Base-by-base conservation (phyloP, 345 rosid species). In the Adansonia digitata region DNA sequence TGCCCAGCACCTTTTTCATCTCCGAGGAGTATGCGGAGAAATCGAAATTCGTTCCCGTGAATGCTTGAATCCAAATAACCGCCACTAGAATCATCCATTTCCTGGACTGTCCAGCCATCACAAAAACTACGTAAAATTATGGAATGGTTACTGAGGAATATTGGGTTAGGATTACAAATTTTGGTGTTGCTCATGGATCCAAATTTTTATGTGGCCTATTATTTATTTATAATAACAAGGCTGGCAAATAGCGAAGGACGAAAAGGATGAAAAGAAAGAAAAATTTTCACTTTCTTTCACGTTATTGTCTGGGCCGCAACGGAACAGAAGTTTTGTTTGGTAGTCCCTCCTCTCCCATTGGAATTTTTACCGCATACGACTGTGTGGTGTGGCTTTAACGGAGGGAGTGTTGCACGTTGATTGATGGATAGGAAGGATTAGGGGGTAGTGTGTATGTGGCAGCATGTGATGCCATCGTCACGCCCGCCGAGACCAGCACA, bases 41-140 rank as follows among this genome's bases (percentile, higher is more conserved):
- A 84, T 94, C 98, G 84, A 94, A 94, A 75, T 94, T 94, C 3
- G 98, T 94, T 4, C 98, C 98, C 0, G 98, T 94, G 68, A 94
- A 94, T 0, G 97, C 98, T 81, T 94, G 98, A 87, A 94, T 89
- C 98, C 98, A 94, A 46, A 91, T 83, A 15, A 97, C 91, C 0
- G 92, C 98, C n/a, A 94, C 93, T 10, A 94, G 84, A 48, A 94
- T 90, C 98, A 92, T 92, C 98, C 98, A 94, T 77, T 92, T 94
- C 35, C 94, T 45, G 2, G 96, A 94, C 43, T 92, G 97, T 40
- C 90, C 98, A 0, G 87, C 92, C 98, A 92, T 92, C 17, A 57
- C 22, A 51, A 22, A 57, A 15, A 48, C n/a, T 48, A 48, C 46
- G n/a, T n/a, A 14, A 29, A 12, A 57, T 35, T 13, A 2, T 11